Base-by-base conservation (phyloP, 2,329 filamentous ascomycete species). In the Aspergillus texensis region DNA sequence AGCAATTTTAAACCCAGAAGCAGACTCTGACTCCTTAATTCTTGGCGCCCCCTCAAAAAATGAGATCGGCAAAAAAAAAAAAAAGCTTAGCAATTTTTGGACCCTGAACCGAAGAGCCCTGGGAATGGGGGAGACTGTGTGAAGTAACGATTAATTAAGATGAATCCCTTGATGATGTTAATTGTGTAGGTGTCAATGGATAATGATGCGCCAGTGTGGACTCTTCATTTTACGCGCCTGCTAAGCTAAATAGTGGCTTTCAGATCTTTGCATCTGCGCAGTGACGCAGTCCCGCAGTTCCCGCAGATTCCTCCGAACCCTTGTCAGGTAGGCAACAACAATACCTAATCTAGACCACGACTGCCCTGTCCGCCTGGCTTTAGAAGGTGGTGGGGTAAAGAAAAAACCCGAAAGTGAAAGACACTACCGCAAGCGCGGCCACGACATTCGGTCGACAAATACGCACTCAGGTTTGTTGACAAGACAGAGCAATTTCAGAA, bases 401-500 rank as follows among this genome's bases (percentile, higher is more conserved):
- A 16, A 14, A 48, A 14, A 16, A 21, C 10, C n/a, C 21, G 10
- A 16, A 50, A 41, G 67, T 68, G 67, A 61, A 67, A 58, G 58
- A 65, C 43, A 48, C 58, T 63, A 53, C 67, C 70, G 54, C 67
- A 69, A 66, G 66, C 65, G 57, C 66, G 61, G 57, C 65, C 65
- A 50, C 67, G 57, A 52, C 70, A 71, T 64, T 56, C 71, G 45
- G 67, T 71, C 58, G 77, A 80, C 59, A 75, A 73, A 55, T 74
- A 76, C 67, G 76, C 71, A 36, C 74, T 76, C 6, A 80, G 79
- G 65, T 59, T 80, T 12, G 76, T 79, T 60, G 72, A 76, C 48
- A 75, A 78, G 66, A 72, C 78, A 21, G 76, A 79, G 60, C 75
- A 77, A 59, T 63, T 80, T 26, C 77, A 81, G 58, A 69, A 75